Evolutionary conservation across 176 grass and related monocot species (phyloP).

Genomic region (Elaeis guineensis): DNA sequence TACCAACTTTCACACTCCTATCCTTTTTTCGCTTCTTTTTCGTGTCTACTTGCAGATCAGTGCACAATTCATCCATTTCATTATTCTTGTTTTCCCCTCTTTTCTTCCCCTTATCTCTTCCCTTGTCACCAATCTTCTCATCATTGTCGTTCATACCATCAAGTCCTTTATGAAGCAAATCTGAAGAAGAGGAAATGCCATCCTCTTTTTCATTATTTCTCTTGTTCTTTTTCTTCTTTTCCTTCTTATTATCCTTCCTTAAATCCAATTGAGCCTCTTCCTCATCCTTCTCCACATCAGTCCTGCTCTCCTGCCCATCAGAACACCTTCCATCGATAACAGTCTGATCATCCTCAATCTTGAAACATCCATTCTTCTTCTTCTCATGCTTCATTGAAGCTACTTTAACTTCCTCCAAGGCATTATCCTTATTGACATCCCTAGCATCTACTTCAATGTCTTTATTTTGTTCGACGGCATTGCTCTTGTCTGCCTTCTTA

Average conservation of each 20-base stretch:
- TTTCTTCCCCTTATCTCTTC: background rate
- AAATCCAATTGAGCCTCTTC: background rate
- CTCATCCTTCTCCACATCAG: background rate
- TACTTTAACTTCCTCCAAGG: too few species aligned
- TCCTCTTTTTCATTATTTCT: background rate
- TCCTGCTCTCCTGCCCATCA: background rate
- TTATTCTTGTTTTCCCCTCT: background rate
- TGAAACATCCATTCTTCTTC: too few species aligned
- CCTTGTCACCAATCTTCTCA: background rate
- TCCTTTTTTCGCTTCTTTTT: background rate
- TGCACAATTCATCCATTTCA: too few species aligned
- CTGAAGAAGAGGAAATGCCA: background rate
- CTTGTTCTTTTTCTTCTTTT: slow-evolving; percentile 5
- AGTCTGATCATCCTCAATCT: too few species aligned
- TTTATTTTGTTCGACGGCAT: too few species aligned
- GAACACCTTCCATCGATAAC: too few species aligned
- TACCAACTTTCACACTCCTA: background rate
- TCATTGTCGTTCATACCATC: background rate
- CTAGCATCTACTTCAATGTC: too few species aligned
- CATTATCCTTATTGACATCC: too few species aligned
- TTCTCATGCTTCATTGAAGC: too few species aligned
- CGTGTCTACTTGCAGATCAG: too few species aligned
- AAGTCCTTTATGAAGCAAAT: background rate
- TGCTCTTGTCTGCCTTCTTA: too few species aligned
- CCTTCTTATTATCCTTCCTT: background rate